Evolutionary conservation across 192 early-diverging fungal genomes (phyloP).

Genomic region (Powellomyces hirtus): DNA sequence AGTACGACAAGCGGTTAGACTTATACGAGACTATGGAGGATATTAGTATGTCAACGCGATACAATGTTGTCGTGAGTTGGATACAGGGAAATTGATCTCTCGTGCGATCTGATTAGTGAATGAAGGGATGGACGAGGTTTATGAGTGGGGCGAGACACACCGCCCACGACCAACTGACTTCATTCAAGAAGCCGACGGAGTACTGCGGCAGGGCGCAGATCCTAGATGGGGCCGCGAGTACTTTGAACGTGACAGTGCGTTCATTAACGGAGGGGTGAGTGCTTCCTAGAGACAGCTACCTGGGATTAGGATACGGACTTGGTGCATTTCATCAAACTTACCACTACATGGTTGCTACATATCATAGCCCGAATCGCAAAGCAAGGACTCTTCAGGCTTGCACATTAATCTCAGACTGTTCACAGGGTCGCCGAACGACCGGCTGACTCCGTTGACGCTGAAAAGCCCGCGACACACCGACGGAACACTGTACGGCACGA

Average conservation of each 20-base stretch:
- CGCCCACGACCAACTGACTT: conserved; percentile 20
- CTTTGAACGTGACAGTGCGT: conserved; percentile 24
- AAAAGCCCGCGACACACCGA: background rate
- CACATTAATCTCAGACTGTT: background rate
- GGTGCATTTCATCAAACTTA: too few relatives aligned
- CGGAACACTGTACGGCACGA: background rate
- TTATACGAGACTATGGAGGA: conserved; percentile 47
- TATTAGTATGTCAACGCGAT: conserved; percentile 24
- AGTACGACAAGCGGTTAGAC: conserved; percentile 36
- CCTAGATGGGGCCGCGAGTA: conserved; percentile 26
- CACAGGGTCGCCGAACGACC: background rate
- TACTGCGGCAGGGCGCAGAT: conserved; percentile 35
- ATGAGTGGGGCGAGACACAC: conserved; percentile 36
- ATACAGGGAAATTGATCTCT: background rate
- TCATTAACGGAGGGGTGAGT: conserved; percentile 18
- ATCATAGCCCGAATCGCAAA: background rate
- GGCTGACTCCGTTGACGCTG: background rate
- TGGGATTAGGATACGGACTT: too few relatives aligned
- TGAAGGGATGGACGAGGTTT: conserved; percentile 50
- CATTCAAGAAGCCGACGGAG: conserved; percentile 35
- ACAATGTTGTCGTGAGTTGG: too few relatives aligned
- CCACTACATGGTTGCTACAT: too few relatives aligned
- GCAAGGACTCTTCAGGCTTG: background rate
- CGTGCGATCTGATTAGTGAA: conserved; percentile 44
- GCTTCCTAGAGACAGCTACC: too few relatives aligned